Base-by-base conservation (phyloP, 306 rosid species). In the Castanea mollissima region DNA sequence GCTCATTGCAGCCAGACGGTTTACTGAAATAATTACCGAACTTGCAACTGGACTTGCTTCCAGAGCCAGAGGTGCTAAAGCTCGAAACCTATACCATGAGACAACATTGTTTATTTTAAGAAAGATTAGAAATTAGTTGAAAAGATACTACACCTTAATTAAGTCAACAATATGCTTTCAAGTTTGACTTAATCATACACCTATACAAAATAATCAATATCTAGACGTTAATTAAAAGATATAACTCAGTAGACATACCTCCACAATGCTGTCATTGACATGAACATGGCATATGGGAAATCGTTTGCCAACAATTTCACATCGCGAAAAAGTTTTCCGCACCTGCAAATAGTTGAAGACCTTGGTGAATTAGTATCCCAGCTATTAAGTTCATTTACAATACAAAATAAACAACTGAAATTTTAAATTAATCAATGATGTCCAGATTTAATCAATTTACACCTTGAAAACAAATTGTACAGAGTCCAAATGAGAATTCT, bases 281-380 rank as follows among this genome's bases (percentile, higher is more conserved):
- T 89, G 97, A 76, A 94, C 97, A 55, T 89, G 98, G 78, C 98
- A 94, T 82, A 92, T 94, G 54, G 98, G 98, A 83, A 92, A 94
- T 63, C 93, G 83, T 82, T 74, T 92, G 27, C 98, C 98, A 75
- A 92, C 91, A 74, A 92, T 88, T 82, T 91, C 90, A 87, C 97
- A 91, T 94, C 94, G 87, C 13, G 91, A 76, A 89, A 94, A 94
- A 35, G 91, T 71, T 87, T 81, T 90, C 81, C 65, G 81, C 79
- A 94, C 94, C 98, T 92, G 85, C 73, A 87, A 68, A 80, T 38
- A 41, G 72, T 83, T 76, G 86, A 64, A 59, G 51, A 65, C 20
- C 71, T 65, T 15, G 55, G 55, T 60, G 57, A 31, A 55, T 34
- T 54, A 34, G 71, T 12, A 65, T 65, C 2, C 49, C 20, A 65